Evolutionary conservation across 1,284 basidiomycete species (phyloP).

Genomic region (Salmacisia buchloeana): DNA sequence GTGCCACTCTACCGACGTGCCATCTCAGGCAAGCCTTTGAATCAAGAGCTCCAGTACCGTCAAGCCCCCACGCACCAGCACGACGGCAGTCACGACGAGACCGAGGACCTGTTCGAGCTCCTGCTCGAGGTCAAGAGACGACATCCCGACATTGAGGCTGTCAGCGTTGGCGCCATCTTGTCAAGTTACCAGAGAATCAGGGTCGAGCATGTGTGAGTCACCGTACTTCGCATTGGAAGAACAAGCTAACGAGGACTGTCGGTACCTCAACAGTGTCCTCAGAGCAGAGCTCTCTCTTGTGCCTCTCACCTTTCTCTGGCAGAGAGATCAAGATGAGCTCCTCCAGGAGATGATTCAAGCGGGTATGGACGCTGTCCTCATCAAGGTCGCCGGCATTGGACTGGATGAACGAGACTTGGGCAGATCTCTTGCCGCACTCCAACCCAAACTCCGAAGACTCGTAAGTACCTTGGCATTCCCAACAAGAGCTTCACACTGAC

Average conservation of each 20-base stretch:
- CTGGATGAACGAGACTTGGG: conserved; percentile 71
- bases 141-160: conserved; percentile 80
- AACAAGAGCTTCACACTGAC: neutral
- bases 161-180: conserved; percentile 91
- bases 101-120: conserved; percentile 83
- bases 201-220: conserved; percentile 76
- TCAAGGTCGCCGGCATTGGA: conserved; percentile 95
- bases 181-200: conserved; percentile 95
- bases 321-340: conserved; percentile 76
- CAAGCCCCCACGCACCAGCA: conserved; percentile 16
- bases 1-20: conserved; percentile 77
- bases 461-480: conserved; percentile 54
- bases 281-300: conserved; percentile 64
- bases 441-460: conserved; percentile 66
- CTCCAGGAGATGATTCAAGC: conserved; percentile 78
- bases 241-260: neutral
- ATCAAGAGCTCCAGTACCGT: conserved; percentile 81
- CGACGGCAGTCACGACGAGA: conserved; percentile 73
- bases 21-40: conserved; percentile 75
- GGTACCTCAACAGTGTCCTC: conserved; percentile 8
- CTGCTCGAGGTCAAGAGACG: conserved; percentile 61
- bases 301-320: conserved; percentile 87
- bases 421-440: conserved; percentile 69
- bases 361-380: conserved; percentile 75
- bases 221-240: neutral